Evolutionary conservation across 1,284 basidiomycete genomes (phyloP).

Genomic region (Malassezia vespertilionis): DNA sequence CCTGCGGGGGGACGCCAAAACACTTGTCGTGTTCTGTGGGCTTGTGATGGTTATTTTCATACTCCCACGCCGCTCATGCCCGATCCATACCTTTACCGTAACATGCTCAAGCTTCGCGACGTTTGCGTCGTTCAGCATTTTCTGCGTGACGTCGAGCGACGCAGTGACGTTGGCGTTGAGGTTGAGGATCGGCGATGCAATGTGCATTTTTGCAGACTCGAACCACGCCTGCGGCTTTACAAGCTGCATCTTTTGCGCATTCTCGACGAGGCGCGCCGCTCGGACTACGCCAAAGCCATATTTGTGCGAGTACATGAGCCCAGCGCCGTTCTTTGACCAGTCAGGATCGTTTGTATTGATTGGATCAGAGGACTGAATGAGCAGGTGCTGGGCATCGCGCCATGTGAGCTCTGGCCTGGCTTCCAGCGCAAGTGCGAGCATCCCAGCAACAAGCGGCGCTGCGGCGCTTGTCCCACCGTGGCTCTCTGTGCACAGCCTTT

Average conservation of each 20-base stretch:
- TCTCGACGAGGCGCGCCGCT: constrained; percentile 69
- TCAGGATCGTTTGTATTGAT: constrained; percentile 85
- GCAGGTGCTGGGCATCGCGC: constrained; percentile 90
- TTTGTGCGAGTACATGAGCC: constrained; percentile 83
- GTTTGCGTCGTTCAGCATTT: constrained; percentile 64
- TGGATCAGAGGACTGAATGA: constrained; percentile 64
- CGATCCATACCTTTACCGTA: constrained; percentile 83
- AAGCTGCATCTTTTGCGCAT: constrained; percentile 68
- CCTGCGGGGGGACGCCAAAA: constrained; percentile 64
- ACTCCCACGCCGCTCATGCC: constrained; percentile 74
- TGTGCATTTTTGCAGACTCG: constrained; percentile 25
- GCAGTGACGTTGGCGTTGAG: constrained; percentile 25
- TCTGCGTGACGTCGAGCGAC: constrained; percentile 60
- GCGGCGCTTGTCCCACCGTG: constrained; percentile 98
- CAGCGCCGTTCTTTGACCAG: constrained; percentile 75
- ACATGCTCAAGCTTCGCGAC: constrained; percentile 83
- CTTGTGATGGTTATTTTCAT: constrained; percentile 80
- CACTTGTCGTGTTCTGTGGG: constrained; percentile 73
- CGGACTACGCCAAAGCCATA: constrained; percentile 89
- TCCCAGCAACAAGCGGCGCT: constrained; percentile 66
- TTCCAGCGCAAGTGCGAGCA: constrained; percentile 40
- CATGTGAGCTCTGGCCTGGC: constrained; percentile 72
- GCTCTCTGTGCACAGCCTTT: constrained; percentile 65
- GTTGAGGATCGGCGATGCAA: constrained; percentile 50
- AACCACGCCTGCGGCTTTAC: constrained; percentile 89